Percentiles rank a stretch among this genome's conserved stretches.
phyloP scores from a whole-genome alignment of 345 rosid species.

The Stellera chamaejasme region DNA sequence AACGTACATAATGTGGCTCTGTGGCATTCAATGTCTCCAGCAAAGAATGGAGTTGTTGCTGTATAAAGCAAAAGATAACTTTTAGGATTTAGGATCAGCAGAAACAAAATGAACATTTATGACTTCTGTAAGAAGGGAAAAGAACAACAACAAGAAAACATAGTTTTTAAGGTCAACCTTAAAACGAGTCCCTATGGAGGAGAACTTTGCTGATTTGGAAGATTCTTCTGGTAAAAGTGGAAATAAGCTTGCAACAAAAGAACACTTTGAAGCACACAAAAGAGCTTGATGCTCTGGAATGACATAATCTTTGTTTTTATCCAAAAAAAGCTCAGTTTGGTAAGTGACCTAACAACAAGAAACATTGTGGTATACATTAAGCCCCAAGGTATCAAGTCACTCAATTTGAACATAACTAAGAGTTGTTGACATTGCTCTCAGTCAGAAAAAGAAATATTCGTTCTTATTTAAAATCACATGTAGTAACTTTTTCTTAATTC shows the following conservation, averaged over 20 bases:
- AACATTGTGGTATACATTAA: not conserved
- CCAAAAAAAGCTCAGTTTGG: slow-evolving; percentile 88
- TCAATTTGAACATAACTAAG: slow-evolving; percentile 3
- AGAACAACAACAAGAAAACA: slow-evolving; percentile 8
- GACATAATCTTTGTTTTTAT: slow-evolving; percentile 95
- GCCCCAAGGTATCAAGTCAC: not conserved
- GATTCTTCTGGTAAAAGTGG: slow-evolving; percentile 78
- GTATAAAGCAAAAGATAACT: slow-evolving; percentile 20
- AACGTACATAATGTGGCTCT: slow-evolving; percentile 95
- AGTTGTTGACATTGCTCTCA: no score
- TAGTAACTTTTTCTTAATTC: no score
- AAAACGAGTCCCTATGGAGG: slow-evolving; percentile 91
- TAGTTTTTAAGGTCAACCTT: slow-evolving; percentile 37
- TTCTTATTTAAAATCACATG: no score
- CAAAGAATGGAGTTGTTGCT: slow-evolving; percentile 96
- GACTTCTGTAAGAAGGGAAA: slow-evolving; percentile 1
- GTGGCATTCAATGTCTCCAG: slow-evolving; percentile 88
- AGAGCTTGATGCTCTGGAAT: slow-evolving; percentile 92
- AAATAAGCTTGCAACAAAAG: slow-evolving; percentile 80
- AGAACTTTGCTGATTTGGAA: slow-evolving; percentile 79
- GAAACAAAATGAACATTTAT: slow-evolving; percentile 9
- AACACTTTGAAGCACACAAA: slow-evolving; percentile 62
- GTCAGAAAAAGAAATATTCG: no score
- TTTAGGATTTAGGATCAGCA: slow-evolving; percentile 9
- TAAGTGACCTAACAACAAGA: slow-evolving; percentile 65